Percentiles rank a stretch among this genome's conserved stretches.
phyloP scores from a whole-genome alignment of 2,329 filamentous ascomycete genomes.

The Tolypocladium sp. region DNA sequence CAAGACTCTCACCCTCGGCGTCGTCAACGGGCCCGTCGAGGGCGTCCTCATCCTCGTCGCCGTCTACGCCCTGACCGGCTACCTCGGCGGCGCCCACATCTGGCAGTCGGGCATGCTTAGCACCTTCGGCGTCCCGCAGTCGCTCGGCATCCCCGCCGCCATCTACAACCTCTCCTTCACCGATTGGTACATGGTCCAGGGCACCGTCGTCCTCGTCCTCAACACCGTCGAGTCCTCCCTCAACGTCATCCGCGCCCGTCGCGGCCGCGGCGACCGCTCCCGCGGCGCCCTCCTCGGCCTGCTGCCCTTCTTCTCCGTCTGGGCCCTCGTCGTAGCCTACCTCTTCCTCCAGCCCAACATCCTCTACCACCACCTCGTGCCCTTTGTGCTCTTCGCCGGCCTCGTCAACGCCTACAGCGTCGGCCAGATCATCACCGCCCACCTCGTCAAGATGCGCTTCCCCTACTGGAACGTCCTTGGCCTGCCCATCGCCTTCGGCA shows the following conservation, averaged over 20 bases:
- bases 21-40: conserved; percentile 92
- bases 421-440: conserved; percentile 90
- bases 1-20: conserved; percentile 82
- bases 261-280: conserved; percentile 61
- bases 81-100: conserved; percentile 80
- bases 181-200: conserved; percentile 88
- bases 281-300: conserved; percentile 74
- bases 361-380: conserved; percentile 72
- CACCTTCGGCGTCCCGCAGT: conserved; percentile 58
- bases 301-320: conserved; percentile 68
- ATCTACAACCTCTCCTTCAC: conserved; percentile 79
- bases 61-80: conserved; percentile 77
- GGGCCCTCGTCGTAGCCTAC: conserved; percentile 70
- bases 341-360: conserved; percentile 79
- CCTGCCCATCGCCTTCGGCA: conserved; percentile 67
- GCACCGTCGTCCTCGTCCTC: conserved; percentile 68
- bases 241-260: conserved; percentile 78
- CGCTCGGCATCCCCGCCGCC: conserved; percentile 54
- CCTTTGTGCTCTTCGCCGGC: conserved; percentile 82
- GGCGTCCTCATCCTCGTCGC: conserved; percentile 76
- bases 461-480: conserved; percentile 84
- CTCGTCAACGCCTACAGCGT: conserved; percentile 92
- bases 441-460: conserved; percentile 80
- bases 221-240: conserved; percentile 73
- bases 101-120: conserved; percentile 80